A percentile compares a stretch with the other conserved stretches of the same genome.
phyloP scores from a whole-genome alignment of 805 yeast species.

The Metschnikowia koreensis region DNA sequence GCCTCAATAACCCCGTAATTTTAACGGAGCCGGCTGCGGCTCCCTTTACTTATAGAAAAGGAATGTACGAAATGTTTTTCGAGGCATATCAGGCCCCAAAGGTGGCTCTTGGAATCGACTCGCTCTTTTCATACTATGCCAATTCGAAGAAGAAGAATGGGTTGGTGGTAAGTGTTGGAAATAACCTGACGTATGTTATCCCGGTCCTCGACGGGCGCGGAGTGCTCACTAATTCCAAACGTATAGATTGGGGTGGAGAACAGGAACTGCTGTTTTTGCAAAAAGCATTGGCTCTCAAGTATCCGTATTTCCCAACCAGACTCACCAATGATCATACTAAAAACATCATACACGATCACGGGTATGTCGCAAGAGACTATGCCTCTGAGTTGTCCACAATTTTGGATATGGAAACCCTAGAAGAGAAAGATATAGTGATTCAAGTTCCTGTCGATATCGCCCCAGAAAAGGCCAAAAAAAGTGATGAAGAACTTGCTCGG shows the following conservation, averaged over 20 bases:
- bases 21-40: slow-evolving; percentile 77
- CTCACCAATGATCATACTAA: slow-evolving; percentile 63
- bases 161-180: slow-evolving; percentile 77
- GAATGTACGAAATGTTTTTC: slow-evolving; percentile 78
- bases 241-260: slow-evolving; percentile 92
- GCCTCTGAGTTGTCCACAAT: slow-evolving; percentile 55
- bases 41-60: slow-evolving; percentile 65
- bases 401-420: slow-evolving; percentile 63
- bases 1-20: slow-evolving; percentile 74
- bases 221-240: slow-evolving; percentile 60
- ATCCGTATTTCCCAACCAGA: slow-evolving; percentile 86
- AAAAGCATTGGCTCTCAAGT: slow-evolving; percentile 68
- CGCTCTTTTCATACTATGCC: slow-evolving; percentile 71
- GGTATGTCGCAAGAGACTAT: slow-evolving; percentile 74
- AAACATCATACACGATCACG: slow-evolving; percentile 66
- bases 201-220: slow-evolving; percentile 80
- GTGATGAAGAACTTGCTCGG: slow-evolving; percentile 65
- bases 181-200: slow-evolving; percentile 76
- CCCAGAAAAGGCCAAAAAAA: slow-evolving; percentile 59
- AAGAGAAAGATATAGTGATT: slow-evolving; percentile 65
- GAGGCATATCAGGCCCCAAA: slow-evolving; percentile 79
- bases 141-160: slow-evolving; percentile 56
- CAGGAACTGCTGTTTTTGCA: slow-evolving; percentile 64
- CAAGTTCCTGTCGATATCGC: slow-evolving; percentile 75
- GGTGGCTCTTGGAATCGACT: slow-evolving; percentile 78